Evolutionary conservation across 352 stramenopile genomes (phyloP).

Genomic region (Phytophthora fragariae): DNA sequence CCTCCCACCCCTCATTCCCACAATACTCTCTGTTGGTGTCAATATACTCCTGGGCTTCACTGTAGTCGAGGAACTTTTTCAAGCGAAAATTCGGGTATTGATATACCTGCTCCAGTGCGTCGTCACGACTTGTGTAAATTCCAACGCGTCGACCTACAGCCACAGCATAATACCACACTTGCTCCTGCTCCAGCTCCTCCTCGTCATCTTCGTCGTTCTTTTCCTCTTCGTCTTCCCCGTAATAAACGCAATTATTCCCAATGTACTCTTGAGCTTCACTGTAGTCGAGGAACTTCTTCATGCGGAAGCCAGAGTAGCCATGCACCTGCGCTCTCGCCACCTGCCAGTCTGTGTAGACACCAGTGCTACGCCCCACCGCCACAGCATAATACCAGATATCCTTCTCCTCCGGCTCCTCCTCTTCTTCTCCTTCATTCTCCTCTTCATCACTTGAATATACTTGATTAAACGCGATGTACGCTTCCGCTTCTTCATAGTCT

Average conservation of each 20-base stretch:
- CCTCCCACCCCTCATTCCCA: not conserved
- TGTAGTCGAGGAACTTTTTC: conserved; percentile 17
- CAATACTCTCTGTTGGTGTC: not conserved
- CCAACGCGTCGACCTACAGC: conserved; percentile 22
- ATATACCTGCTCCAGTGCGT: conserved; percentile 12
- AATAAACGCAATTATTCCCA: conserved; percentile 4
- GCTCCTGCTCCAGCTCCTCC: conserved; percentile 22
- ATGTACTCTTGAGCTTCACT: conserved; percentile 38
- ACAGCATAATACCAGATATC: conserved; percentile 54
- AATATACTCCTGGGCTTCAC: conserved; percentile 3
- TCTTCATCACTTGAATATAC: conserved; percentile 26
- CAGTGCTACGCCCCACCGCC: conserved; percentile 46
- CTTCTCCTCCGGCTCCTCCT: conserved; percentile 2
- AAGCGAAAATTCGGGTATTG: conserved; percentile 7
- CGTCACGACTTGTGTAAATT: not conserved
- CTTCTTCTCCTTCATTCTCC: conserved; percentile 8
- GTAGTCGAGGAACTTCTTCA: conserved; percentile 69
- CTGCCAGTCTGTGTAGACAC: conserved; percentile 57
- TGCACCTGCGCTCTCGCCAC: conserved; percentile 53
- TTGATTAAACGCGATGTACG: conserved; percentile 22
- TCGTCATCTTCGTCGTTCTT: conserved; percentile 17
- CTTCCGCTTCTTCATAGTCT: conserved; percentile 18
- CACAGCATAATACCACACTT: conserved; percentile 44
- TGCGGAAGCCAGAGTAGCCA: conserved; percentile 53
- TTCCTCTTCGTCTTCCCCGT: conserved; percentile 5